Evolutionary conservation across 805 yeast genomes (phyloP).

Genomic region (Monosporozyma siamensis): DNA sequence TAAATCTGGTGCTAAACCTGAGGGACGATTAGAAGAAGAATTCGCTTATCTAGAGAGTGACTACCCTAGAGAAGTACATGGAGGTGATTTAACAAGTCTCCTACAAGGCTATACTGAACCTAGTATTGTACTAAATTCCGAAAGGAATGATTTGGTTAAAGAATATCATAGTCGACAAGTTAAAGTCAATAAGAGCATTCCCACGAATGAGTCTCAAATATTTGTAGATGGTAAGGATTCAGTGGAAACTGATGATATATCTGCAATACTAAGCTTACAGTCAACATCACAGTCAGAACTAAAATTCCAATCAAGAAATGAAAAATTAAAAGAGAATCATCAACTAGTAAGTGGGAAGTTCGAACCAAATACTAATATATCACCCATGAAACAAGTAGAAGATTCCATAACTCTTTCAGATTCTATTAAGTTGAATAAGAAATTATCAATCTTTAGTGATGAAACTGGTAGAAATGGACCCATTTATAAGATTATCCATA

Average conservation of each 20-base stretch:
- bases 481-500: conserved; percentile 40
- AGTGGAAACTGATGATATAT: background rate
- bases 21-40: conserved; percentile 11
- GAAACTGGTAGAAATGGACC: conserved; percentile 29
- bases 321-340: conserved; percentile 3
- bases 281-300: background rate
- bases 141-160: background rate
- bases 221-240: too few species aligned
- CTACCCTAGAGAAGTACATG: background rate
- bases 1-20: conserved; percentile 55
- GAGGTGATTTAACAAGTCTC: background rate
- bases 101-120: background rate
- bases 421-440: too few species aligned
- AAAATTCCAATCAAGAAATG: conserved; percentile 1
- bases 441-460: conserved; percentile 35
- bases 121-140: background rate
- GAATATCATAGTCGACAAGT: background rate
- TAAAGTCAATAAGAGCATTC: too few species aligned
- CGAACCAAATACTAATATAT: conserved; percentile 2
- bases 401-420: too few species aligned
- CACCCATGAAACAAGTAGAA: conserved; percentile 1
- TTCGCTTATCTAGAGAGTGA: conserved; percentile 9
- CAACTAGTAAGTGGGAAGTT: background rate
- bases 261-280: background rate
- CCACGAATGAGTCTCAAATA: too few species aligned